These are phyloP conservation scores for Lichtheimia ramosa DNA, from an alignment of 371 early-diverging fungal species.

Conservation along the genomic window DNA sequence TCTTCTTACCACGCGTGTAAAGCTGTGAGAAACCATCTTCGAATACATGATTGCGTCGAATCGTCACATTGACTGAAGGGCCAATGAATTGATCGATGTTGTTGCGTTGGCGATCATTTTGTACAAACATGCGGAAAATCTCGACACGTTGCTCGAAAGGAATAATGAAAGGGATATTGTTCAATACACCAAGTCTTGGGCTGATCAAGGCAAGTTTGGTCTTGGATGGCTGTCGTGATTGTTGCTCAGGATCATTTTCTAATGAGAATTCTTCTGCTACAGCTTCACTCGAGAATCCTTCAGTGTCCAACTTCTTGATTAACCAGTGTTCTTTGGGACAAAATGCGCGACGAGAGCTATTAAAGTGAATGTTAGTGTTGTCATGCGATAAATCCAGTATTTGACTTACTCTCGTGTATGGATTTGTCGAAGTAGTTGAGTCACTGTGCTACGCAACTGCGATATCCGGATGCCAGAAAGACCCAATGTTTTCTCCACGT, in stretches of 20 bases:
- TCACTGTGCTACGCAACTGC: conserved; percentile 62
- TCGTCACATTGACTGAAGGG: conserved; percentile 42
- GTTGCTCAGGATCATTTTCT: conserved; percentile 26
- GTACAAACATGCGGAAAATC: conserved; percentile 81
- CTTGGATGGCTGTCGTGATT: conserved; percentile 32
- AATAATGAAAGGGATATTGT: conserved; percentile 87
- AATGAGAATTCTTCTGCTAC: conserved; percentile 58
- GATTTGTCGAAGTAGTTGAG: conserved; percentile 74
- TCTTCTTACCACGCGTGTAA: conserved; percentile 48
- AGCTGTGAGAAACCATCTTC: conserved; percentile 85
- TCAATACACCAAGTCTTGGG: conserved; percentile 73
- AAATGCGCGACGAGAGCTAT: conserved; percentile 67
- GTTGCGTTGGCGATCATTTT: conserved; percentile 59
- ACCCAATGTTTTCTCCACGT: conserved; percentile 38
- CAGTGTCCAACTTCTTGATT: conserved; percentile 64
- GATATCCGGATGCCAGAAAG: conserved; percentile 51
- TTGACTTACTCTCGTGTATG: conserved; percentile 78
- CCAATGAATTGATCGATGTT: conserved; percentile 23
- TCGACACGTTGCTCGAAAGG: conserved; percentile 87
- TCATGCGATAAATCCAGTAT: neutral
- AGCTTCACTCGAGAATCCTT: conserved; percentile 59
- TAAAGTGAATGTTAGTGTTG: neutral
- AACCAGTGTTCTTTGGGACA: conserved; percentile 78
- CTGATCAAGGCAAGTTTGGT: conserved; percentile 48
- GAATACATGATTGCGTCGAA: conserved; percentile 81